Evolutionary conservation across 306 rosid species (phyloP), one percentile per base, ranked within the genome.

Genomic region (Purshia tridentata): DNA sequence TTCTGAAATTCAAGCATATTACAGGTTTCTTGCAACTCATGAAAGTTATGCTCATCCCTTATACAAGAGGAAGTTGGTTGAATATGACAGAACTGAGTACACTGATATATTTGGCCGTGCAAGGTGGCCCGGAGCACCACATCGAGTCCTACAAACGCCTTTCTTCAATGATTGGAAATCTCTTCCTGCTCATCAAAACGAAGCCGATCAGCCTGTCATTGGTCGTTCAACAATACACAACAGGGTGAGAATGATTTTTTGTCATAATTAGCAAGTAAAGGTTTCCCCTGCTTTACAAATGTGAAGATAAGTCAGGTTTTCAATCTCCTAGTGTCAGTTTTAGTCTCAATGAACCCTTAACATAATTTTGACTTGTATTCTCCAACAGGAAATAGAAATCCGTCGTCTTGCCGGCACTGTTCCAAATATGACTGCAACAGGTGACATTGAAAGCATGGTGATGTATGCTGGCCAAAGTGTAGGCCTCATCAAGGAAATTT

Each of bases 401-500:
- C 77, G 77, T 0, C 89, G 84, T 20, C 87, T 86, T 61, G 88
- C 87, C 0, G 93, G 97, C 44, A 85, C 93, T 19, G 93, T 86
- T 44, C 98, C 97, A 11, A 93, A 90, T 61, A 23, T 0, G 66
- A 74, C 86, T 3, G 71, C 98, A 37, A 83, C 82, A 6, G 96
- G 91, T 44, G 95, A 90, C 71, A 70, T 92, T 6, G 95, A 88
- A 82, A 90, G 96, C 83, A 92, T 92, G 98, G 91, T 71, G 1
- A 72, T 92, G 96, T 92, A 85, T 87, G 95, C 91, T n/a, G 95
- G 95, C 8, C 53, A 88, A 82, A 84, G 92, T 51, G 96, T 87
- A 46, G 90, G 90, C 57, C 96, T 90, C 44, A 82, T 92, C 56
- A 84, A 82, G 81, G 92, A 87, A 77, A 86, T 90, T 42, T 54